Evolutionary conservation across 352 stramenopile species (phyloP), one percentile per base, ranked within the genome.

Genomic region (Elongisporangium undulatum): DNA sequence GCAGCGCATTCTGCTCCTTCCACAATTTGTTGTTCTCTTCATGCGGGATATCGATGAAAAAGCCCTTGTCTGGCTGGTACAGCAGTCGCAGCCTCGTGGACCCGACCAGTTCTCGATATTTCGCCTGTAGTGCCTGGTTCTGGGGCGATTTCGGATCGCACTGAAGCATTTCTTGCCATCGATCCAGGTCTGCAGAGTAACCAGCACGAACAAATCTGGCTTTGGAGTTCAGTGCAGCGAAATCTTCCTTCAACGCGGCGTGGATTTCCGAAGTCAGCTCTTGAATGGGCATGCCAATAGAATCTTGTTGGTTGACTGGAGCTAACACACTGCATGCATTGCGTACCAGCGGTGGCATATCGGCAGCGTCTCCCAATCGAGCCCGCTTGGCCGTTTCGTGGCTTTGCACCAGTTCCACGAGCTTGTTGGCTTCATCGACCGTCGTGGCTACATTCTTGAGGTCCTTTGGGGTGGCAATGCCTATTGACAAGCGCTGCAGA

Each of bases 21-120:
- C 82, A 17, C 38, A 90, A 53, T 49, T 77, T 77, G 17, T 55
- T 63, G 56, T 86, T 71, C 53, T 90, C 78, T 5, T 87, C 78
- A 56, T 89, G 74, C 0, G 81, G 66, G 13, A 90, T 68, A 54
- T 90, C 81, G 17, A 90, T 71, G 53, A 88, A 88, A 55, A 74
- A 90, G 0, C 81, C 81, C 24, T 81, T 83, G 59, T 89, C 81
- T 6, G 67, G 53, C 24, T 89, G 81, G 51, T 83, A 85, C 15
- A 82, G 58, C 9, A 90, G 76, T 19, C 78, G 76, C 48, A 89
- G 64, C n/a, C 78, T 62, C 4, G 69, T 83, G 3, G 81, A 90
- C 13, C 72, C 68, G 2, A 89, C 38, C 26, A 86, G 56, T 34
- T 68, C 53, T 3, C 78, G 80, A 48, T 92, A 92, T 58, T 89